A percentile compares a stretch with the other conserved stretches of the same genome.
phyloP scores from a whole-genome alignment of 2,329 filamentous ascomycete species.

The Exophiala bonariae region DNA sequence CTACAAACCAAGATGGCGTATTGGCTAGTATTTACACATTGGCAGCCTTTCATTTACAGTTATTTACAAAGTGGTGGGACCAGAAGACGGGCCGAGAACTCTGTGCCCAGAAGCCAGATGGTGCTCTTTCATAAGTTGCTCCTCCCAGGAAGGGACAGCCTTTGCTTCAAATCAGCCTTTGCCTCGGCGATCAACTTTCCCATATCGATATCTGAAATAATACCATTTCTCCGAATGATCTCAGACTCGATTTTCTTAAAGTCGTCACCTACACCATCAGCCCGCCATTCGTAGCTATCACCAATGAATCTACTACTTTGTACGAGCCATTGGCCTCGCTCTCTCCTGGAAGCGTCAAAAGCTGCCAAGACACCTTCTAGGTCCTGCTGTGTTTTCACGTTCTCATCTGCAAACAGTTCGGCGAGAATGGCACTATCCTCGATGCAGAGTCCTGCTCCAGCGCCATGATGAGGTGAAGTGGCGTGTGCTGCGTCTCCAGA shows the following conservation, averaged over 20 bases:
- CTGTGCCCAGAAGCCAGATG: no score
- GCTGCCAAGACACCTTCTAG: slow-evolving; percentile 32
- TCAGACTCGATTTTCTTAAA: slow-evolving; percentile 39
- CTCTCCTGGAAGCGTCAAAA: slow-evolving; percentile 30
- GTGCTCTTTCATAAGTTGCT: background rate
- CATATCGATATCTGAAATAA: slow-evolving; percentile 29
- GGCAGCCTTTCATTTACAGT: no score
- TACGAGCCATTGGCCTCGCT: slow-evolving; percentile 36
- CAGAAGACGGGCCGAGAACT: no score
- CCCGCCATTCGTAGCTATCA: slow-evolving; percentile 36
- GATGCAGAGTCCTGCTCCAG: slow-evolving; percentile 36
- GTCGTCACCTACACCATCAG: slow-evolving; percentile 34
- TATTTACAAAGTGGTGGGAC: no score
- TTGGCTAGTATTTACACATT: no score
- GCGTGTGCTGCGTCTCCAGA: slow-evolving; percentile 45
- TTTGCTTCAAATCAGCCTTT: slow-evolving; percentile 22
- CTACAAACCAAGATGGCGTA: no score
- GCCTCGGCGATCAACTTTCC: slow-evolving; percentile 31
- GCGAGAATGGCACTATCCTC: slow-evolving; percentile 35
- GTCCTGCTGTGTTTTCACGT: slow-evolving; percentile 24
- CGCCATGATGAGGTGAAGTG: slow-evolving; percentile 43
- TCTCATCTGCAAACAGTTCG: slow-evolving; percentile 28
- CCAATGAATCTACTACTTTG: slow-evolving; percentile 35
- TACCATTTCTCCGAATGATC: slow-evolving; percentile 33
- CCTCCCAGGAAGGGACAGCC: slow-evolving; percentile 9